phyloP scores from a whole-genome alignment of 352 stramenopile species.

The Thalassiosira delicatula region DNA sequence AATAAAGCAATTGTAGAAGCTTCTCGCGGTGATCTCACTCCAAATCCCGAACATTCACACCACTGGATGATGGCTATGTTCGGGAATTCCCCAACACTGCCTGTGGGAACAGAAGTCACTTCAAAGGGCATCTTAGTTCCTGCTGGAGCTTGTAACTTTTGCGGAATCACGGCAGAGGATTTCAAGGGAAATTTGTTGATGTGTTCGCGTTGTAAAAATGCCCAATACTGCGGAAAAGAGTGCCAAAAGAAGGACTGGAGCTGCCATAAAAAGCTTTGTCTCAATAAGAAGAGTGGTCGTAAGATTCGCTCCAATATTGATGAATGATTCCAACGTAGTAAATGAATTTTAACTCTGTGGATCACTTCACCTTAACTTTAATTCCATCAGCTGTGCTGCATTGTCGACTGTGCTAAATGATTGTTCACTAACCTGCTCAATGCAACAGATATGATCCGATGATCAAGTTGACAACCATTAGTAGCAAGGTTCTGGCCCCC shows the following conservation, averaged over 20 bases:
- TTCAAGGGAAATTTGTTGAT: slow-evolving; percentile 16
- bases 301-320: no score
- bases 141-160: slow-evolving; percentile 18
- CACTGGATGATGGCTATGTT: slow-evolving; percentile 15
- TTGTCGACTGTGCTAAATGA: no score
- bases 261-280: slow-evolving; percentile 12
- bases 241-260: slow-evolving; percentile 18
- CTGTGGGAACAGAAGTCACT: slow-evolving; percentile 15
- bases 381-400: no score
- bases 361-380: no score
- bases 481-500: no score
- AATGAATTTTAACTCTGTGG: no score
- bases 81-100: slow-evolving; percentile 3
- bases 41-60: slow-evolving; percentile 18
- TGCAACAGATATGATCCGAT: no score
- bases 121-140: neutral
- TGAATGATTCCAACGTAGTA: no score
- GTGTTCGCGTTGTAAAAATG: slow-evolving; percentile 23
- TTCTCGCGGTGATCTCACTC: slow-evolving; percentile 12
- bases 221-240: slow-evolving; percentile 12
- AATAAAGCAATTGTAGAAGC: slow-evolving; percentile 10
- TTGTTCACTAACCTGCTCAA: no score
- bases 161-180: slow-evolving; percentile 18
- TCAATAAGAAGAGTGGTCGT: slow-evolving; percentile 29
- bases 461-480: no score